Base-by-base conservation (phyloP, 2,329 filamentous ascomycete genomes). In the Phyllosticta ampelicida region DNA sequence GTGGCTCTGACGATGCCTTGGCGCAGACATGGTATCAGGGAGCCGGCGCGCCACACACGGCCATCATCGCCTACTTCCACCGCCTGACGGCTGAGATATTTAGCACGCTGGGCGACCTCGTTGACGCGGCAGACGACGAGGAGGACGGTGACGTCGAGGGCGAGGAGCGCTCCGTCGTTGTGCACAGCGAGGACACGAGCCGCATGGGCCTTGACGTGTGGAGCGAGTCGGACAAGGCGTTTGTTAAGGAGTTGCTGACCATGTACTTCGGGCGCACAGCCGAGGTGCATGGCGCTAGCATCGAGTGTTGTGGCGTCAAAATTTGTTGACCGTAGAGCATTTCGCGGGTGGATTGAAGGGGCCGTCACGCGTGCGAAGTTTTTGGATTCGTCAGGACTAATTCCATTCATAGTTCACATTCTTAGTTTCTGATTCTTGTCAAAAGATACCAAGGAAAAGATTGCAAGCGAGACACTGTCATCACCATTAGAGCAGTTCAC, bases 11-110 rank as follows among this genome's bases (percentile, higher is more conserved):
- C 23, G 76, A 76, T 54, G 74, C 71, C 9, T 74, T 74, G 13
- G 71, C 72, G 49, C 77, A 76, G 29, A 59, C 48, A 11, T 59
- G 56, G 56, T 59, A 59, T 30, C 44, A 54, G n/a, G 56, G 56
- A 10, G 44, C 56, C 9, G 49, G 48, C 26, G 74, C 73, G 2
- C 79, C 81, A 10, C 86, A 90, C 67, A 83, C 89, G 61, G 82
- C 85, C 48, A 81, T 90, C 54, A 87, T 91, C 57, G 85, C 87
- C 1, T 94, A 90, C 70, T 92, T 92, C 70, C 88, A 91, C 71
- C 82, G 87, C 1, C 77, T 90, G 55, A 90, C 88, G 0, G 80
- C 81, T 2, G 77, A 82, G 64, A 78, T 89, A 50, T 73, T 92
- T 20, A 78, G 78, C 0, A 79, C 81, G 2, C 69, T 90, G 56